Evolutionary conservation across 1,284 basidiomycete genomes (phyloP).

Genomic region (Fomes fomentarius): DNA sequence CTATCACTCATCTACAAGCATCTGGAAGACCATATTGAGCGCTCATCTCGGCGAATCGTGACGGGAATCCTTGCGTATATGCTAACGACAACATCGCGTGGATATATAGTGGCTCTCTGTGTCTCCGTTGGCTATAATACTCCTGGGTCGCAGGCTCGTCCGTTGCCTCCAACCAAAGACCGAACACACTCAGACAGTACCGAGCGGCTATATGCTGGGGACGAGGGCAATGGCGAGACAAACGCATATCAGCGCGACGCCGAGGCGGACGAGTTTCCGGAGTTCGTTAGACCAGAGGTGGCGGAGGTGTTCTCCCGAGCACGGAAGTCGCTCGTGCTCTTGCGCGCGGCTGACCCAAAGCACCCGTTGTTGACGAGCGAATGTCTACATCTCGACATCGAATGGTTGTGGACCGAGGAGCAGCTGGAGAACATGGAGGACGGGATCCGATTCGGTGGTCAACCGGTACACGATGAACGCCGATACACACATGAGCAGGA

Average conservation of each 20-base stretch:
- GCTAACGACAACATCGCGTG: conserved; percentile 59
- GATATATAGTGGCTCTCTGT: conserved; percentile 60
- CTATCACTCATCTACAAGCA: conserved; percentile 57
- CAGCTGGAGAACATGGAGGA: conserved; percentile 44
- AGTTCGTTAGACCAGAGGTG: conserved; percentile 57
- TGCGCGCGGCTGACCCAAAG: conserved; percentile 61
- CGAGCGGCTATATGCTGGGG: not conserved
- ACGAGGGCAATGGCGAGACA: conserved; percentile 8
- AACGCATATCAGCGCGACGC: conserved; percentile 29
- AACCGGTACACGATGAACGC: not conserved
- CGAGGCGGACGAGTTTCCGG: conserved; percentile 49
- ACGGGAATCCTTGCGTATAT: conserved; percentile 64
- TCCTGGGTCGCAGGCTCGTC: conserved; percentile 10
- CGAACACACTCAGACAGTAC: not conserved
- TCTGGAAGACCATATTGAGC: conserved; percentile 53
- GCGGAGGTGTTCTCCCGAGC: conserved; percentile 59
- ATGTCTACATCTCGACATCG: conserved; percentile 38
- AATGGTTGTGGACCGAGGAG: conserved; percentile 68
- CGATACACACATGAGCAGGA: not conserved
- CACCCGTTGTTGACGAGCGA: conserved; percentile 51
- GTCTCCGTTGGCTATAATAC: conserved; percentile 59
- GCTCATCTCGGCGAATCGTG: conserved; percentile 47
- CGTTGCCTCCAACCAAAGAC: conserved; percentile 14
- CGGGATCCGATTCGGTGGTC: conserved; percentile 35
- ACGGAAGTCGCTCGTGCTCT: conserved; percentile 64